phyloP scores from a whole-genome alignment of 371 early-diverging fungal genomes.

The Blakeslea trispora region DNA sequence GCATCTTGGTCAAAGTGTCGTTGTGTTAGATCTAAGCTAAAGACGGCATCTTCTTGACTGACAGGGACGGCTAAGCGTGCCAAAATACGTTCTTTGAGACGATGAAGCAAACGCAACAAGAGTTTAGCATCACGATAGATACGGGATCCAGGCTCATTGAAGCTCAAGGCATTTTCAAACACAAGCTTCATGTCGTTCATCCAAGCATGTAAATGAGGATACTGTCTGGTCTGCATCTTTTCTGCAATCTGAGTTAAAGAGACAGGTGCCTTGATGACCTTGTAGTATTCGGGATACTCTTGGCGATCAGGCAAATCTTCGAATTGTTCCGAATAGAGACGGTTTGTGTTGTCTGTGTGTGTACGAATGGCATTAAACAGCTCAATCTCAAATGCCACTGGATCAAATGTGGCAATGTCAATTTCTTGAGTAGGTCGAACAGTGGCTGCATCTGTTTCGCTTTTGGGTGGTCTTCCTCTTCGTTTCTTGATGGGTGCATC shows the following conservation, averaged over 20 bases:
- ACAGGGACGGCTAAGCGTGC: constrained; percentile 33
- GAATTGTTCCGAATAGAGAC: constrained; percentile 75
- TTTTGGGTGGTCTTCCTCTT: constrained; percentile 49
- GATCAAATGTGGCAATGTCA: constrained; percentile 39
- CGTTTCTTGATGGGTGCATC: constrained; percentile 30
- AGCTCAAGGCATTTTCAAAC: constrained; percentile 77
- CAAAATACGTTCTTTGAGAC: constrained; percentile 45
- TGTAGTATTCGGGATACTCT: constrained; percentile 92
- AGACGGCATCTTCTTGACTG: constrained; percentile 40
- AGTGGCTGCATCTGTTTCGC: constrained; percentile 37
- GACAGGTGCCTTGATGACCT: constrained; percentile 80
- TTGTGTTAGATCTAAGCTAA: constrained; percentile 24
- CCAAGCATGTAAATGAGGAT: constrained; percentile 65
- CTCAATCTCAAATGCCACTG: constrained; percentile 42
- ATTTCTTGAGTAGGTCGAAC: constrained; percentile 36
- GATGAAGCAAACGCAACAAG: constrained; percentile 48
- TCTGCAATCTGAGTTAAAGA: constrained; percentile 55
- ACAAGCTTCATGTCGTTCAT: constrained; percentile 66
- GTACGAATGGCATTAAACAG: constrained; percentile 41
- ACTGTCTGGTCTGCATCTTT: constrained; percentile 56
- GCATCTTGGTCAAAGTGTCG: constrained; percentile 36
- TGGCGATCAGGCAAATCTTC: constrained; percentile 71
- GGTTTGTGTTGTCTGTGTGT: constrained; percentile 54
- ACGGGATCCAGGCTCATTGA: constrained; percentile 73
- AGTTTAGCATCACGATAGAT: constrained; percentile 69